These are phyloP conservation scores for Neonectria magnoliae DNA, from an alignment of 2,329 filamentous ascomycete species.

Conservation along the genomic window DNA sequence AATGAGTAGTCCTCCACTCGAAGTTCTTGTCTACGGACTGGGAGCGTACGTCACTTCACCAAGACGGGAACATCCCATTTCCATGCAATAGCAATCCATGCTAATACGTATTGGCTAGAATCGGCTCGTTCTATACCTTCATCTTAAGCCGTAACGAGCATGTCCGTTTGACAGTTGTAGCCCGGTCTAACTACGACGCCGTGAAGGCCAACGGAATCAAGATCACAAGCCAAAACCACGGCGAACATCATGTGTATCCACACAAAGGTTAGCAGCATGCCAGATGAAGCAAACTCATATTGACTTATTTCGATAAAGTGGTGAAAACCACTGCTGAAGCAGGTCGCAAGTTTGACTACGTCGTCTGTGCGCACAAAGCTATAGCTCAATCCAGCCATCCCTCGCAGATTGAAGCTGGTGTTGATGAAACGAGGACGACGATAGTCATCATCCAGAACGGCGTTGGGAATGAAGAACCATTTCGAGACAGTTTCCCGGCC, in stretches of 20 bases:
- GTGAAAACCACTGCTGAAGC: constrained; percentile 30
- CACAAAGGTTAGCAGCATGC: constrained; percentile 47
- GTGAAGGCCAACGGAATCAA: constrained; percentile 63
- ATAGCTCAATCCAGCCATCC: constrained; percentile 29
- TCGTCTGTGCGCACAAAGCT: constrained; percentile 37
- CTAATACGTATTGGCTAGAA: constrained; percentile 47
- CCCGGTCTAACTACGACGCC: constrained; percentile 67
- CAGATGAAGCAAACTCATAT: background rate
- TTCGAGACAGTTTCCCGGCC: constrained; percentile 56
- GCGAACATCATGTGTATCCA: constrained; percentile 61
- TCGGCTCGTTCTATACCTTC: constrained; percentile 68
- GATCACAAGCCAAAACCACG: constrained; percentile 65
- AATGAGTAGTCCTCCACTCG: constrained; percentile 35
- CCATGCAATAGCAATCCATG: too few species aligned
- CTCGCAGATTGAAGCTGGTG: constrained; percentile 42
- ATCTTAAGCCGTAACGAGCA: constrained; percentile 56
- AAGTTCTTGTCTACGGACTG: constrained; percentile 62
- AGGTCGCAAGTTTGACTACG: constrained; percentile 28
- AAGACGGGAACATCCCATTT: background rate
- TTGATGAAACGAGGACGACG: constrained; percentile 55
- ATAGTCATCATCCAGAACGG: constrained; percentile 72
- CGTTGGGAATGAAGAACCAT: constrained; percentile 67
- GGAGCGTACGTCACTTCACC: constrained; percentile 57
- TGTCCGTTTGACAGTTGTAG: constrained; percentile 67
- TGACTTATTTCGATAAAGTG: constrained; percentile 14